Conservation (phyloP, 164 flowering plant species). For the Santalum album region DNA sequence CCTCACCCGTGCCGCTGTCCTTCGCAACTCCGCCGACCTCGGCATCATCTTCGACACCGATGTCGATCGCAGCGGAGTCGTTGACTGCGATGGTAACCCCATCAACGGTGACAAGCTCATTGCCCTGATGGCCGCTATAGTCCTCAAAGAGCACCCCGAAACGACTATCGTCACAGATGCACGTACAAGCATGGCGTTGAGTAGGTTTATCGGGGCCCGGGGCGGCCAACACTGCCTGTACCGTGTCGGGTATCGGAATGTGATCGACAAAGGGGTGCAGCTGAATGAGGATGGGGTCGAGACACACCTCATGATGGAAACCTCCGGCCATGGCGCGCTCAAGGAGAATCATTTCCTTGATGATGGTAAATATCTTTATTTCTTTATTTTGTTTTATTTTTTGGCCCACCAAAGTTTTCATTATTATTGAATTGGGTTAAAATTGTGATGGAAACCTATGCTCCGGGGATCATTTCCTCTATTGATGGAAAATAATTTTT, state of each 20-base stretch:
- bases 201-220: constrained; percentile 48
- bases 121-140: constrained; percentile 84
- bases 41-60: constrained; percentile 92
- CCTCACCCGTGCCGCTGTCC: constrained; percentile 59
- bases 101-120: constrained; percentile 86
- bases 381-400: neutral
- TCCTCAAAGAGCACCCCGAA: constrained; percentile 66
- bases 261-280: constrained; percentile 81
- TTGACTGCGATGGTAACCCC: constrained; percentile 61
- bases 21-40: constrained; percentile 56
- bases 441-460: no score
- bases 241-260: constrained; percentile 84
- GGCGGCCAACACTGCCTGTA: constrained; percentile 88
- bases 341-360: constrained; percentile 85
- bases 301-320: constrained; percentile 95
- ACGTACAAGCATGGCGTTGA: constrained; percentile 66
- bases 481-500: no score
- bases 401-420: no score
- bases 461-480: no score
- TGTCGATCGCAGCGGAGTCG: constrained; percentile 93
- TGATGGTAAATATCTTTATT: constrained; percentile 41
- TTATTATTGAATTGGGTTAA: no score
- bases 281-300: constrained; percentile 74
- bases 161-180: constrained; percentile 87
- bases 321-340: constrained; percentile 89